Evolutionary conservation across 2,329 filamentous ascomycete genomes (phyloP).

Genomic region (Diaporthe capsici): DNA sequence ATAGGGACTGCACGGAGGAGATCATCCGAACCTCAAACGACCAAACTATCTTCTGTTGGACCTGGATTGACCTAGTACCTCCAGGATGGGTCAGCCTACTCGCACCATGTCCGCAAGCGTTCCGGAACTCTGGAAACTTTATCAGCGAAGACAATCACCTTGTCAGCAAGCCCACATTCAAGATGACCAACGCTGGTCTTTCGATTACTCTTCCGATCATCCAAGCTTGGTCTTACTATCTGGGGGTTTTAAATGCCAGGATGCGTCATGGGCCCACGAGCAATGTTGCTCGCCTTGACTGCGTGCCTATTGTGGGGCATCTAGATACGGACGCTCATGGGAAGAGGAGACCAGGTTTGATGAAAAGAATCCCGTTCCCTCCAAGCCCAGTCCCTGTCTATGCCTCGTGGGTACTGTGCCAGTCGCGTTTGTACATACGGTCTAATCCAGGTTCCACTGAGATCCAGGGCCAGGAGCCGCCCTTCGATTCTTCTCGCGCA

Average conservation of each 20-base stretch:
- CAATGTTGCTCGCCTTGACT: neutral
- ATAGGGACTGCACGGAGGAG: slow-evolving; percentile 39
- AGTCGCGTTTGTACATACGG: too few species aligned
- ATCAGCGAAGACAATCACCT: accelerated
- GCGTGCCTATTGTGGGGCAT: neutral
- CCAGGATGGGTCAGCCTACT: neutral
- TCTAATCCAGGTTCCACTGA: too few species aligned
- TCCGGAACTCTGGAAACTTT: neutral
- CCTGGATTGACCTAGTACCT: neutral
- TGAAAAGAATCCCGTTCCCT: neutral
- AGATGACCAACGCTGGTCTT: neutral
- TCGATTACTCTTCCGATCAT: neutral
- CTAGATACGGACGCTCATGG: neutral
- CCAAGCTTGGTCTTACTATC: neutral
- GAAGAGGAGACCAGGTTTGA: neutral
- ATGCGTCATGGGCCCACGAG: accelerated
- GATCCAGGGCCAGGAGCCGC: too few species aligned
- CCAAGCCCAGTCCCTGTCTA: neutral
- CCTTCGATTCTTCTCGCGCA: too few species aligned
- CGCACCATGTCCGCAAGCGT: neutral
- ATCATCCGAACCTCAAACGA: slow-evolving; percentile 43
- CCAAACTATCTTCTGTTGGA: slow-evolving; percentile 41
- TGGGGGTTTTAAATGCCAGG: neutral
- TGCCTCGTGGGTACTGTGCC: too few species aligned
- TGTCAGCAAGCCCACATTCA: neutral